A percentile compares a stretch with the other conserved stretches of the same genome.
These are phyloP conservation scores for Kodamaea sp. DNA, from an alignment of 1,139 yeast species.

Conservation along the genomic window DNA sequence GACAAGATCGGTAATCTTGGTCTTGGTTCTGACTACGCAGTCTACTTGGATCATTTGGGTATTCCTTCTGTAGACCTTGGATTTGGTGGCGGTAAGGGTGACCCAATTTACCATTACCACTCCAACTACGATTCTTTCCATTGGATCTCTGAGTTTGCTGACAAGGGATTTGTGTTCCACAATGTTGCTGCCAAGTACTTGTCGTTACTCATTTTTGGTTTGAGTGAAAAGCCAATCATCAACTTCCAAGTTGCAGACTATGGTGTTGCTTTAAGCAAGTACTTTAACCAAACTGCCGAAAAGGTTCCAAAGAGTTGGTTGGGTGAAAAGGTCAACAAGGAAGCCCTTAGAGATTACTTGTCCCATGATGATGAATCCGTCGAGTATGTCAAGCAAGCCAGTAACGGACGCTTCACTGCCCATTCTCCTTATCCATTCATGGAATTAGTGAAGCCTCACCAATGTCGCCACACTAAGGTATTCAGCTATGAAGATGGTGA, in stretches of 20 bases:
- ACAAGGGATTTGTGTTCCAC: slow-evolving; percentile 55
- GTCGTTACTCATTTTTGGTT: slow-evolving; percentile 53
- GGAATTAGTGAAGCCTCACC: slow-evolving; percentile 21
- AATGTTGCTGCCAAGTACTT: slow-evolving; percentile 58
- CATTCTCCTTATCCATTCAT: slow-evolving; percentile 22
- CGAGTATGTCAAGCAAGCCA: slow-evolving; percentile 20
- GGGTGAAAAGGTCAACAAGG: slow-evolving; percentile 12
- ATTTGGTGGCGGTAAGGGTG: slow-evolving; percentile 33
- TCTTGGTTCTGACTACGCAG: slow-evolving; percentile 51
- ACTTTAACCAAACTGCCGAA: slow-evolving; percentile 29
- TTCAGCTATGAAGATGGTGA: slow-evolving; percentile 8
- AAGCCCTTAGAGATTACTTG: slow-evolving; percentile 21
- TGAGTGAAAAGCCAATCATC: slow-evolving; percentile 57
- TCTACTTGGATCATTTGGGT: slow-evolving; percentile 49
- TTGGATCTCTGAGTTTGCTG: slow-evolving; percentile 59
- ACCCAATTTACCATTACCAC: slow-evolving; percentile 56
- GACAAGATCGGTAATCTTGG: slow-evolving; percentile 39
- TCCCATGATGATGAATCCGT: slow-evolving; percentile 21
- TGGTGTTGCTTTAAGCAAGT: slow-evolving; percentile 31
- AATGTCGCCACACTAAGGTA: slow-evolving; percentile 22
- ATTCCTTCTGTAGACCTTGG: slow-evolving; percentile 45
- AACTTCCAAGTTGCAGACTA: slow-evolving; percentile 40
- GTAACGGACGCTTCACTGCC: slow-evolving; percentile 22
- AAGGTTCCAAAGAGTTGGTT: slow-evolving; percentile 32
- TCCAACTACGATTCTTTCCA: slow-evolving; percentile 59